Percentiles rank a stretch among this genome's conserved stretches.
Conservation (phyloP, 2,329 filamentous ascomycete species). For the Stylonectria norvegica region DNA sequence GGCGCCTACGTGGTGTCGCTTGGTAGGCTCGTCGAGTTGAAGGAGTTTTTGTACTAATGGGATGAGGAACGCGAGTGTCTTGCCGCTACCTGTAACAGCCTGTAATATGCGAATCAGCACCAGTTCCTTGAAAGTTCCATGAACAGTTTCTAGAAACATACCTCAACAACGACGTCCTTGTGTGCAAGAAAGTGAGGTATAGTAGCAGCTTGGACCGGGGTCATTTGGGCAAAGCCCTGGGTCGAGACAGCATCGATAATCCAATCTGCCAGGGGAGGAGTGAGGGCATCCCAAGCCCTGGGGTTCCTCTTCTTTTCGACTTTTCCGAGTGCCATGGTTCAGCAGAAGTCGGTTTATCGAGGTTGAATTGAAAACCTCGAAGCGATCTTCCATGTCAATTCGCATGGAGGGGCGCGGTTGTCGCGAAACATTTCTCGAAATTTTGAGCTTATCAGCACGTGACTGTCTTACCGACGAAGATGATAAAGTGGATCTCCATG, state of each 20-base stretch:
- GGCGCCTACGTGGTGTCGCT: constrained; percentile 83
- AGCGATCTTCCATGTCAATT: constrained; percentile 1
- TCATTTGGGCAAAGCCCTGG: constrained; percentile 86
- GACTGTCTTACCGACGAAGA: too few species aligned
- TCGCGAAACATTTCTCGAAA: constrained; percentile 29
- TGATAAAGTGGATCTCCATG: background rate
- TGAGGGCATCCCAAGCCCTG: constrained; percentile 43
- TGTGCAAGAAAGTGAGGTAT: constrained; percentile 85
- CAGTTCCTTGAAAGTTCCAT: background rate
- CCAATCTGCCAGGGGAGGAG: constrained; percentile 57
- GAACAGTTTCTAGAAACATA: constrained; percentile 29
- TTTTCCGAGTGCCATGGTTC: constrained; percentile 33
- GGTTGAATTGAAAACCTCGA: background rate
- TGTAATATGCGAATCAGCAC: too few species aligned
- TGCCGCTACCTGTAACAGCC: constrained; percentile 87
- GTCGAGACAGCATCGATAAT: constrained; percentile 76
- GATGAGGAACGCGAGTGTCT: constrained; percentile 82
- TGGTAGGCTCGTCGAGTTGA: constrained; percentile 74
- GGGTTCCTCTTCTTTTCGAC: constrained; percentile 41
- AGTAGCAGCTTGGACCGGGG: constrained; percentile 89
- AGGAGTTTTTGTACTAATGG: constrained; percentile 80
- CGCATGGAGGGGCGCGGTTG: constrained; percentile 19
- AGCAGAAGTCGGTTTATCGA: background rate
- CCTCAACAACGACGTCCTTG: constrained; percentile 89
- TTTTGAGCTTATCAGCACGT: constrained; percentile 35